Percentiles rank a stretch among this genome's conserved stretches.
phyloP scores from a whole-genome alignment of 2,329 filamentous ascomycete species.

The Didymella pinodella region DNA sequence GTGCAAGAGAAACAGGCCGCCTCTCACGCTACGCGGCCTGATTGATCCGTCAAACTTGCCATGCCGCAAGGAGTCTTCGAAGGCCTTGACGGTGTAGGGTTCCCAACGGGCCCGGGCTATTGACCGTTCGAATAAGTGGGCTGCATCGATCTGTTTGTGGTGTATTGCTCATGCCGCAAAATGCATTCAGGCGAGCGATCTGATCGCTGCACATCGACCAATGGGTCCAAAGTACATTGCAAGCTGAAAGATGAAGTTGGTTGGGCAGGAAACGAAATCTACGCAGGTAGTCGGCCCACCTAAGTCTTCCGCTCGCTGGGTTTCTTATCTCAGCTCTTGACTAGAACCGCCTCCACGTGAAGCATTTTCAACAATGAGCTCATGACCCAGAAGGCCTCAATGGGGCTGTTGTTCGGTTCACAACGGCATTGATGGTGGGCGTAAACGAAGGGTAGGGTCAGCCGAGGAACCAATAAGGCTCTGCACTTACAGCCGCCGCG shows the following conservation, averaged over 20 bases:
- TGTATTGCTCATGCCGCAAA: slow-evolving; percentile 28
- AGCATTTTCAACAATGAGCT: slow-evolving; percentile 23
- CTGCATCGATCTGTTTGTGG: slow-evolving; percentile 36
- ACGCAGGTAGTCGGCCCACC: slow-evolving; percentile 20
- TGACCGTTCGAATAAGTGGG: slow-evolving; percentile 30
- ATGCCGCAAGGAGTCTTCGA: slow-evolving; percentile 14
- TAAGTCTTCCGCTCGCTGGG: slow-evolving; percentile 30
- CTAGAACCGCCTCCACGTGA: slow-evolving; percentile 28
- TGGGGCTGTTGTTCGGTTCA: slow-evolving; percentile 29
- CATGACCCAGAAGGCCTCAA: slow-evolving; percentile 26
- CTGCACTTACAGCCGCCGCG: slow-evolving; percentile 37
- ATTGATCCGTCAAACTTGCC: slow-evolving; percentile 38
- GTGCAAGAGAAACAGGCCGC: slow-evolving; percentile 34
- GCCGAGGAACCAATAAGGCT: slow-evolving; percentile 38
- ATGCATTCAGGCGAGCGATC: slow-evolving; percentile 23
- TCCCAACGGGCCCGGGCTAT: slow-evolving; percentile 30
- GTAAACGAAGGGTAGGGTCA: slow-evolving; percentile 34
- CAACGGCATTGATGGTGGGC: slow-evolving; percentile 33
- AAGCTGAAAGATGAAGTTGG: slow-evolving; percentile 27
- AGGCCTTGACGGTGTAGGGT: slow-evolving; percentile 29
- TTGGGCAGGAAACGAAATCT: slow-evolving; percentile 23
- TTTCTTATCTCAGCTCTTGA: slow-evolving; percentile 38
- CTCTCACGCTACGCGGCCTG: slow-evolving; percentile 36
- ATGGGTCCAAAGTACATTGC: slow-evolving; percentile 23
- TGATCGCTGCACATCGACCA: slow-evolving; percentile 27